Evolutionary conservation across 345 rosid genomes (phyloP), one percentile per base, ranked within the genome.

Genomic region (Capsella bursapastoris): DNA sequence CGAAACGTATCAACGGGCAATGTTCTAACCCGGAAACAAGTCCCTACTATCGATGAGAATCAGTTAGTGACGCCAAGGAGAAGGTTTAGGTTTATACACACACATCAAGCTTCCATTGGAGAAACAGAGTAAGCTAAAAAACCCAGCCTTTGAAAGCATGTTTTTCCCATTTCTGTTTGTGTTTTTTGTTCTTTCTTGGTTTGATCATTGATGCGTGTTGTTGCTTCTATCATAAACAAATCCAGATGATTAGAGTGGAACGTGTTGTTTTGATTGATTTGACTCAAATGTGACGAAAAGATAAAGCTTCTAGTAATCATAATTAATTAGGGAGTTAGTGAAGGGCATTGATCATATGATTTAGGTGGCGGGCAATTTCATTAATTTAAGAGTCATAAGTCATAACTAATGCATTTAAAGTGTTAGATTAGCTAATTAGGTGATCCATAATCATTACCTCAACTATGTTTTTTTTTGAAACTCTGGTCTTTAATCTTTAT

Each of bases 1-100:
- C 70, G 70, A 38, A 87, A 86, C 3, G 88, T 90, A 73, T 95
- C 98, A 9, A 85, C 90, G 87, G 73, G 97, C 8, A 96, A 90
- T 68, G 82, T 87, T n/a, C 77, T 90, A 16, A 86, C 85, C 79
- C 74, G 83, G 71, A 88, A 95, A 81, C 97, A 86, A 79, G 76
- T 77, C 28, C 27, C 15, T 64, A 75, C 80, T 0, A 76, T 82
- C 53, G 92, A 88, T 41, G 89, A 84, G 43, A 66, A 77, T 74
- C 97, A 79, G 77, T 80, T 71, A 57, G 76, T 69, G 6, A 35
- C 83, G 6, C 96, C 82, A 16, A 79, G 90, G 78, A 87, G 91
- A 81, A 89, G 87, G 83, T 89, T 89, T 48, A 91, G 90, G 22
- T 89, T 93, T 83, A 88, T 93, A 56, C 98, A 89, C 62, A 84